A percentile compares a stretch with the other conserved stretches of the same genome.
phyloP scores from a whole-genome alignment of 2,329 filamentous ascomycete species.

The Phyllosticta citriasiana region DNA sequence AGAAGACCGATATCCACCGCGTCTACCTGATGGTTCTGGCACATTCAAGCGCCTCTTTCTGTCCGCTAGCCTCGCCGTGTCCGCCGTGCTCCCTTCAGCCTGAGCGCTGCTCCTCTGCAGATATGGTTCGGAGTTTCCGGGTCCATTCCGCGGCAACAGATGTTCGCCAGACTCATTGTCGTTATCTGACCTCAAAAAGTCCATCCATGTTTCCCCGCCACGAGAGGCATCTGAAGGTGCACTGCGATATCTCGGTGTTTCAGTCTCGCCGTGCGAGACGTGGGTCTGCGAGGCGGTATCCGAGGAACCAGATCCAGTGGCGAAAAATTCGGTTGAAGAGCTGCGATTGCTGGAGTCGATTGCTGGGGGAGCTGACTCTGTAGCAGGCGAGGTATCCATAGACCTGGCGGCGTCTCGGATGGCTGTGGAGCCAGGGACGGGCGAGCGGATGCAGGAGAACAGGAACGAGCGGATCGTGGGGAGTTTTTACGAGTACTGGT shows the following conservation, averaged over 20 bases:
- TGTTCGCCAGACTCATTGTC: neutral
- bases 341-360: neutral
- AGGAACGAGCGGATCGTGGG: neutral
- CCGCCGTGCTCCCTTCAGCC: slow-evolving; percentile 1
- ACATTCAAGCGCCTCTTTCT: slow-evolving; percentile 27
- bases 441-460: neutral
- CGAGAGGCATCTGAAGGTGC: neutral
- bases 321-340: neutral
- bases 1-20: slow-evolving; percentile 16
- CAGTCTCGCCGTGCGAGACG: neutral
- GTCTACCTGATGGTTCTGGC: slow-evolving; percentile 21
- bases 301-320: neutral
- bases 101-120: too few relatives aligned
- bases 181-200: slow-evolving; percentile 22
- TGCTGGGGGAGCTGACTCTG: neutral
- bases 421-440: neutral
- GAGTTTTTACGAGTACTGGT: neutral
- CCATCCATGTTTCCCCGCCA: slow-evolving; percentile 25
- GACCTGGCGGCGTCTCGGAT: neutral
- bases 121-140: neutral
- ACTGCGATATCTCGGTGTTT: neutral
- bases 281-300: neutral
- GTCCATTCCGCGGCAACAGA: neutral
- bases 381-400: neutral
- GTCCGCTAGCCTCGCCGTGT: slow-evolving; percentile 15